Conservation (phyloP, 768 basidiomycete genomes). For the Rhizopogon vinicolor region DNA sequence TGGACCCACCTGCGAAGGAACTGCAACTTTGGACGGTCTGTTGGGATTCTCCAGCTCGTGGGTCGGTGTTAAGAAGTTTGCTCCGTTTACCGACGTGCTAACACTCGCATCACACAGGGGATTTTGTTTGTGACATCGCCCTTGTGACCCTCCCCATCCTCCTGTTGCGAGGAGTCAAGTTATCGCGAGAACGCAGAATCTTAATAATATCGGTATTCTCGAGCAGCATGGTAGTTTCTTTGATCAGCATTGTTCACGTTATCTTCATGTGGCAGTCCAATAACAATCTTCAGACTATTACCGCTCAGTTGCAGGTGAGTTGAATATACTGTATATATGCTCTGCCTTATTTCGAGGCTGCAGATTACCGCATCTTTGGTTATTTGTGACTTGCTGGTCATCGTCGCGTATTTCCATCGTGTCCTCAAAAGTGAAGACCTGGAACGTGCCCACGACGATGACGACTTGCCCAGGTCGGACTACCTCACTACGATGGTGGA, state of each 20-base stretch:
- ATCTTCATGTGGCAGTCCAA: conserved; percentile 4
- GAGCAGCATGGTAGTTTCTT: conserved; percentile 5
- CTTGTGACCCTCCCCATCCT: conserved; percentile 8
- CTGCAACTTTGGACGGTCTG: neutral
- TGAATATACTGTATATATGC: neutral
- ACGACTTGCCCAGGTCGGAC: too few relatives aligned
- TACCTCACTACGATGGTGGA: too few relatives aligned
- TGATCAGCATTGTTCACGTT: conserved; percentile 9
- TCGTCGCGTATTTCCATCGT: neutral
- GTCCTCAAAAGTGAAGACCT: neutral
- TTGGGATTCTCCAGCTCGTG: neutral
- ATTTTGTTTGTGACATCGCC: conserved; percentile 7
- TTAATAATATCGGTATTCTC: conserved; percentile 5
- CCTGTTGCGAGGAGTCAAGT: conserved; percentile 4
- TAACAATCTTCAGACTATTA: too few relatives aligned
- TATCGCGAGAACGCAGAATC: conserved; percentile 4
- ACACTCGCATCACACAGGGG: conserved; percentile 3
- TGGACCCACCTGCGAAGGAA: neutral
- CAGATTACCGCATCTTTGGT: conserved; percentile 1
- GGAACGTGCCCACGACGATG: too few relatives aligned
- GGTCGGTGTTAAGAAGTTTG: neutral
- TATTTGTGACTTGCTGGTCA: neutral
- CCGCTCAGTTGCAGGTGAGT: too few relatives aligned
- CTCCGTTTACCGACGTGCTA: too few relatives aligned
- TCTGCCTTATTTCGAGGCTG: neutral